Percentiles rank a stretch among this genome's conserved stretches.
Conservation (phyloP, 352 stramenopile species). For the Aphanomyces invadans region DNA sequence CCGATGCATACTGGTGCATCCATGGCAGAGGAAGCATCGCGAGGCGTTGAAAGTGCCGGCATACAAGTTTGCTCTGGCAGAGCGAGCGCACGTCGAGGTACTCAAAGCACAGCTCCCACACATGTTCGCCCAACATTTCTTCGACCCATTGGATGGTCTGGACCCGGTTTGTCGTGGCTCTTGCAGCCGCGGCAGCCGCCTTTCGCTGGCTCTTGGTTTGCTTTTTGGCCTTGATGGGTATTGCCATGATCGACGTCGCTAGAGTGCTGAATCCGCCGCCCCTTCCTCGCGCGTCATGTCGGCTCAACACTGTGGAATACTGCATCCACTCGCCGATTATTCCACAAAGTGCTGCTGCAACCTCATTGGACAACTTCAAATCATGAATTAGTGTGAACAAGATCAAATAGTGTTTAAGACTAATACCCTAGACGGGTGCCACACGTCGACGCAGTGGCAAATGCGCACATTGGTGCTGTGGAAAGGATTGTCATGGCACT, state of each 20-base stretch:
- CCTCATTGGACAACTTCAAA: too few species aligned
- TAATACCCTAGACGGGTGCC: too few species aligned
- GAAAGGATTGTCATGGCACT: too few species aligned
- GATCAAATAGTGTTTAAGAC: not conserved
- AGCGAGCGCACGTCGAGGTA: slow-evolving; percentile 33
- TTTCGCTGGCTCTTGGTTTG: slow-evolving; percentile 22
- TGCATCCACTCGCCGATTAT: too few species aligned
- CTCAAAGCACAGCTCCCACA: slow-evolving; percentile 27
- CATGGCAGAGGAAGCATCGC: slow-evolving; percentile 26
- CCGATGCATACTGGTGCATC: slow-evolving; percentile 27
- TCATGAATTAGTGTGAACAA: not conserved
- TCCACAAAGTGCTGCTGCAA: too few species aligned
- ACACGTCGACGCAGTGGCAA: too few species aligned
- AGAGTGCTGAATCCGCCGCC: not conserved
- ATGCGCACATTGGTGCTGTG: too few species aligned
- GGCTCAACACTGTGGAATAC: not conserved
- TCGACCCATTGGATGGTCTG: slow-evolving; percentile 19
- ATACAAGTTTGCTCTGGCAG: slow-evolving; percentile 27
- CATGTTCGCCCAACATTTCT: slow-evolving; percentile 19
- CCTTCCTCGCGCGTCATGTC: not conserved
- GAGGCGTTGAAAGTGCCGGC: slow-evolving; percentile 24
- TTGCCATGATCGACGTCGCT: slow-evolving; percentile 1
- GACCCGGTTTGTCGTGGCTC: not conserved
- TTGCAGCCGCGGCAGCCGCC: slow-evolving; percentile 5
- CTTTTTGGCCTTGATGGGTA: slow-evolving; percentile 24